Evolutionary conservation across 176 grass and related monocot species (phyloP).

Genomic region (Oropetium thomaeum): DNA sequence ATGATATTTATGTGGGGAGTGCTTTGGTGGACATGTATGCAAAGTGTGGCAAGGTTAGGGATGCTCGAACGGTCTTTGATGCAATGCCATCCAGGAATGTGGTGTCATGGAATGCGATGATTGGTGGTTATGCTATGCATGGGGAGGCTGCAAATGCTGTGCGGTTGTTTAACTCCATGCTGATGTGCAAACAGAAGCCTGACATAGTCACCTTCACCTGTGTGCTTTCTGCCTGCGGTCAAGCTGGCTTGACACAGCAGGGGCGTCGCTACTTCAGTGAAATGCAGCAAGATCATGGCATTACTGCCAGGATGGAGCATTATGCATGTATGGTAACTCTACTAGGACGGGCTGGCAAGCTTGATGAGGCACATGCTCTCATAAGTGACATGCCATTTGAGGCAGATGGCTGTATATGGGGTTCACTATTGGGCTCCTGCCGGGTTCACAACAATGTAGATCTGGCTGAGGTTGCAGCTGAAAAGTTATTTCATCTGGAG

Average conservation of each 20-base stretch:
- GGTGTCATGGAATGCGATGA: slow-evolving; percentile 80
- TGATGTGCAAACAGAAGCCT: slow-evolving; percentile 40
- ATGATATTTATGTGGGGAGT: slow-evolving; percentile 56
- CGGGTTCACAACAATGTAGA: slow-evolving; percentile 53
- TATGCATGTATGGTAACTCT: slow-evolving; percentile 76
- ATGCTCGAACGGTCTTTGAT: slow-evolving; percentile 58
- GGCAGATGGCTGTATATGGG: slow-evolving; percentile 68
- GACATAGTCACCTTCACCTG: slow-evolving; percentile 66
- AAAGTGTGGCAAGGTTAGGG: slow-evolving; percentile 63
- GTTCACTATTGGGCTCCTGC: slow-evolving; percentile 68
- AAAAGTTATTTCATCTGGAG: slow-evolving; percentile 64
- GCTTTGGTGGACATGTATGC: slow-evolving; percentile 75
- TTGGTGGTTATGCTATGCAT: slow-evolving; percentile 77
- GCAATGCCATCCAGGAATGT: slow-evolving; percentile 47
- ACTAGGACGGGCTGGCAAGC: slow-evolving; percentile 55
- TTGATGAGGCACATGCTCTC: slow-evolving; percentile 61
- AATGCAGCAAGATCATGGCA: slow-evolving; percentile 52
- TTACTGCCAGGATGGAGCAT: slow-evolving; percentile 60
- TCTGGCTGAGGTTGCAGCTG: slow-evolving; percentile 57
- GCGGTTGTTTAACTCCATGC: slow-evolving; percentile 49
- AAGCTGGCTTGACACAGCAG: slow-evolving; percentile 55
- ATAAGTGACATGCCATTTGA: slow-evolving; percentile 65
- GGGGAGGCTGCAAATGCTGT: slow-evolving; percentile 50
- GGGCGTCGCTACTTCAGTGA: slow-evolving; percentile 45
- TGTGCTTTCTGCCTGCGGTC: slow-evolving; percentile 59